phyloP scores from a whole-genome alignment of 768 basidiomycete species.

The Pseudohyphozyma bogoriensis region DNA sequence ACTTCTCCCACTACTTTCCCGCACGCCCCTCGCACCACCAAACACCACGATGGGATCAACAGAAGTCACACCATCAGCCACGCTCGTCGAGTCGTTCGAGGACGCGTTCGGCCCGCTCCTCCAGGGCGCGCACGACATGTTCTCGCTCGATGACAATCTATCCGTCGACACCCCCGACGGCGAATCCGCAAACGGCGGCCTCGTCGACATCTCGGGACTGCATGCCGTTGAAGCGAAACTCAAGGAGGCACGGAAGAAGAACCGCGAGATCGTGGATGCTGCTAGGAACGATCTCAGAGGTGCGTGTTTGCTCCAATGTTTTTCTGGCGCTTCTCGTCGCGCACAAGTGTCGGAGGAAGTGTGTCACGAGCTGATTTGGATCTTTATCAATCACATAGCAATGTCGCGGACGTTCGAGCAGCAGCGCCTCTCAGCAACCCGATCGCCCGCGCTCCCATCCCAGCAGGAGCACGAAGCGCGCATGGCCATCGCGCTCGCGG shows the following conservation, averaged over 20 bases:
- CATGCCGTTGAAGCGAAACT: conserved; percentile 1
- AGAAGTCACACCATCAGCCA: too few species aligned
- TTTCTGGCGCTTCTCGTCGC: neutral
- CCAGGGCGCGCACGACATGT: conserved; percentile 2
- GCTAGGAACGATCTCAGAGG: conserved; percentile 23
- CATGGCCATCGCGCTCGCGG: conserved; percentile 6
- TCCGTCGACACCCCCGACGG: neutral
- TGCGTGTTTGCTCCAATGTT: neutral
- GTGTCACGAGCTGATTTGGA: neutral
- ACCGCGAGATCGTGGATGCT: conserved; percentile 14
- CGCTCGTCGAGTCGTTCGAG: conserved; percentile 14
- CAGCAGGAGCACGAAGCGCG: conserved; percentile 18
- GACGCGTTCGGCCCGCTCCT: conserved; percentile 13
- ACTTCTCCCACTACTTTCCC: too few species aligned
- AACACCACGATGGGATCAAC: too few species aligned
- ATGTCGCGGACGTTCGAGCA: conserved; percentile 18
- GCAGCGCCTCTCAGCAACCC: conserved; percentile 4
- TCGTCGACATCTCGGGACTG: conserved; percentile 13
- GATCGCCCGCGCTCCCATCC: conserved; percentile 10
- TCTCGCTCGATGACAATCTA: conserved; percentile 13
- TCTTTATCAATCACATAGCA: neutral
- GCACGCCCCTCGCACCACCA: too few species aligned
- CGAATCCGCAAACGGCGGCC: neutral
- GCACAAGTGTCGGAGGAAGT: neutral
- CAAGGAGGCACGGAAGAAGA: conserved; percentile 4